These are phyloP conservation scores for Chrysochromulina tobinii DNA, from an alignment of 78 protist species.

Conservation along the genomic window DNA sequence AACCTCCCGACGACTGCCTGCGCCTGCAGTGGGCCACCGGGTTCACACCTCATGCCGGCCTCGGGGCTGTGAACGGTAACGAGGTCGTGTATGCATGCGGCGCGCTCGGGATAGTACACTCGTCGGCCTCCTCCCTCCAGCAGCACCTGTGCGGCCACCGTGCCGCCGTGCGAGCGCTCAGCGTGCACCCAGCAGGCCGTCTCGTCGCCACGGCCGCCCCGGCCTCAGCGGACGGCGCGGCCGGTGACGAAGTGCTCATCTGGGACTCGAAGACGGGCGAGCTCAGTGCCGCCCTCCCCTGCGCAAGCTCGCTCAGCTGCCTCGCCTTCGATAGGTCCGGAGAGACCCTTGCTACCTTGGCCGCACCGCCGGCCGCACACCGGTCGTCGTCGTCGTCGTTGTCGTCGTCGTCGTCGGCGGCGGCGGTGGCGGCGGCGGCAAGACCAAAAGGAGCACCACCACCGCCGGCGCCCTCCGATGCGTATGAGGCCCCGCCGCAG, in stretches of 20 bases:
- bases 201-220: background rate
- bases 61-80: background rate
- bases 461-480: too few species aligned
- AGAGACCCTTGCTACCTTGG: background rate
- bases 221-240: background rate
- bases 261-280: background rate
- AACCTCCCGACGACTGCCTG: background rate
- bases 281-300: background rate
- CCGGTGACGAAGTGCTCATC: background rate
- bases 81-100: background rate
- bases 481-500: background rate
- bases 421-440: background rate
- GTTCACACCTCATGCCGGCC: background rate
- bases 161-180: background rate
- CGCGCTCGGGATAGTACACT: background rate
- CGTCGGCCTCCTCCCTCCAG: background rate
- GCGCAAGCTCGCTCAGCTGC: background rate
- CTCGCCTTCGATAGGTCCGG: background rate
- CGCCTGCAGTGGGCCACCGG: background rate
- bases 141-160: background rate
- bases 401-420: background rate
- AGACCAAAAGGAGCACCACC: too few species aligned
- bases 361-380: background rate
- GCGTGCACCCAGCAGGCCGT: background rate
- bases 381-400: too few species aligned